These are phyloP conservation scores for Colletotrichum neosansevieriae DNA, from an alignment of 2,329 filamentous ascomycete genomes.

Conservation along the genomic window DNA sequence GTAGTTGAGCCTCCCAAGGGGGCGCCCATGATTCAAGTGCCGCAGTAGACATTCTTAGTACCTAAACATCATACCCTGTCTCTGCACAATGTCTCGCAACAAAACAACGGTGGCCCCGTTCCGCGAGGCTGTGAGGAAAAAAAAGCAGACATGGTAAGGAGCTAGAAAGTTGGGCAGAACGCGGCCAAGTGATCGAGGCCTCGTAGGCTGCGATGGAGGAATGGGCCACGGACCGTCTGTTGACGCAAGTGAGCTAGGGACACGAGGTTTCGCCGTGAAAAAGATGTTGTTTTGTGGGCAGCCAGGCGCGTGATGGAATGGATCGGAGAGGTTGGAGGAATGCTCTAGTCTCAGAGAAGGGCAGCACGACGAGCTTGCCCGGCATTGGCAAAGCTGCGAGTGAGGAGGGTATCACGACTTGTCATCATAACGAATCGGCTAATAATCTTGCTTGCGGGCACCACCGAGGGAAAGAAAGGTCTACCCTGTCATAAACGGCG, in stretches of 20 bases:
- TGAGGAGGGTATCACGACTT: neutral
- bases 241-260: neutral
- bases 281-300: conserved; percentile 13
- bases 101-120: conserved; percentile 32
- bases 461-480: neutral
- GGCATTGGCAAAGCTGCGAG: neutral
- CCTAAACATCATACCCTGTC: conserved; percentile 9
- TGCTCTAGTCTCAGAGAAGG: conserved; percentile 1
- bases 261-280: neutral
- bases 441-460: neutral
- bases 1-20: neutral
- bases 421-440: neutral
- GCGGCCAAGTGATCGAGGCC: conserved; percentile 5
- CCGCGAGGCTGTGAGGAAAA: conserved; percentile 6
- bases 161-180: neutral
- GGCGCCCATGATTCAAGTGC: conserved; percentile 14
- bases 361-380: neutral
- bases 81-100: conserved; percentile 32
- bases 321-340: conserved; percentile 16
- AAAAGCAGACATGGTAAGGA: conserved; percentile 1
- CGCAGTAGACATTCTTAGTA: conserved; percentile 3
- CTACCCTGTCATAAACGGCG: conserved; percentile 21
- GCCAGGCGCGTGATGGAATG: conserved; percentile 25
- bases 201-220: conserved; percentile 3
- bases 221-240: conserved; percentile 10